Percentiles rank a stretch among this genome's conserved stretches.
phyloP scores from a whole-genome alignment of 2,329 filamentous ascomycete genomes.

The Mariannaea elegans region DNA sequence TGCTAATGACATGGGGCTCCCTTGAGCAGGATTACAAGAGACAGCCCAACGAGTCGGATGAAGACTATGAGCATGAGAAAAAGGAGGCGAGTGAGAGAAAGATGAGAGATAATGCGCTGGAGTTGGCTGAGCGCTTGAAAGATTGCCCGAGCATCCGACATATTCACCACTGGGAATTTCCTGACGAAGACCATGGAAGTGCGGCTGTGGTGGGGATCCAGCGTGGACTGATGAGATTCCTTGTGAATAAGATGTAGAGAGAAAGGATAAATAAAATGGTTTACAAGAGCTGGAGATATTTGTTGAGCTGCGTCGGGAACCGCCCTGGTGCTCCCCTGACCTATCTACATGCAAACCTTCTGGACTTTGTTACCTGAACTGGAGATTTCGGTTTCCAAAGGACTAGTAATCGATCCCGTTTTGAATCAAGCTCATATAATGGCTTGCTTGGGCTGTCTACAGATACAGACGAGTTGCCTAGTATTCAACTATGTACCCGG shows the following conservation, averaged over 20 bases:
- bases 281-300: too few species aligned
- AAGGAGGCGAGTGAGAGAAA: slow-evolving; percentile 28
- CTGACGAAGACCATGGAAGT: slow-evolving; percentile 39
- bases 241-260: slow-evolving; percentile 11
- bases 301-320: too few species aligned
- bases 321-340: too few species aligned
- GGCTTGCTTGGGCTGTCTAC: too few species aligned
- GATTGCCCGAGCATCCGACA: slow-evolving; percentile 25
- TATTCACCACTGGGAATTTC: slow-evolving; percentile 39
- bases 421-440: too few species aligned
- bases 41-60: slow-evolving; percentile 40
- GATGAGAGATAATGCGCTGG: slow-evolving; percentile 36
- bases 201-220: slow-evolving; percentile 33
- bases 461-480: too few species aligned
- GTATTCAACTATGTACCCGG: too few species aligned
- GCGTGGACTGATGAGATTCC: slow-evolving; percentile 31
- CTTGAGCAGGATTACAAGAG: slow-evolving; percentile 43
- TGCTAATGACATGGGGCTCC: slow-evolving; percentile 46
- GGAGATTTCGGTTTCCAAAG: too few species aligned
- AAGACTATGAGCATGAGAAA: slow-evolving; percentile 37
- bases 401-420: too few species aligned
- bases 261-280: neutral
- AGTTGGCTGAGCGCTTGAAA: slow-evolving; percentile 31
- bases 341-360: too few species aligned
- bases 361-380: too few species aligned